Conservation (phyloP, 805 yeast species). For the Saturnispora diversa region DNA sequence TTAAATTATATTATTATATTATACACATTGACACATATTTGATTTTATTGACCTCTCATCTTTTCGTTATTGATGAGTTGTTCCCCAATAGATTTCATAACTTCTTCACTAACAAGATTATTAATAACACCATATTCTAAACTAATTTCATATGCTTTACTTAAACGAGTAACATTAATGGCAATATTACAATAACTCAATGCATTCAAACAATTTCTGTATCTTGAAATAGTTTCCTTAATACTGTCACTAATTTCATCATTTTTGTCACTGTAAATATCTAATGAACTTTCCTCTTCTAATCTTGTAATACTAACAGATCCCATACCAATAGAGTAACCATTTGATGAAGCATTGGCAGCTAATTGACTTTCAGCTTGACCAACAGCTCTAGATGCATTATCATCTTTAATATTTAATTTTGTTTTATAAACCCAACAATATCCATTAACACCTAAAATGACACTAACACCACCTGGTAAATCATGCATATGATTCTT, state of each 20-base stretch:
- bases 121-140: conserved; percentile 66
- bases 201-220: conserved; percentile 75
- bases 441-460: conserved; percentile 91
- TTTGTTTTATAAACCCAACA: conserved; percentile 81
- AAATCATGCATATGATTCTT: conserved; percentile 80
- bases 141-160: conserved; percentile 83
- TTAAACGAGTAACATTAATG: conserved; percentile 71
- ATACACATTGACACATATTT: neutral
- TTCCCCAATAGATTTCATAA: conserved; percentile 63
- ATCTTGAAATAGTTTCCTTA: conserved; percentile 72
- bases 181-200: conserved; percentile 81
- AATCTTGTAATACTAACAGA: conserved; percentile 70
- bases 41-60: conserved; percentile 49
- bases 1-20: neutral
- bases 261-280: conserved; percentile 85
- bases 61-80: conserved; percentile 65
- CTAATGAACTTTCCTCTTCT: conserved; percentile 86
- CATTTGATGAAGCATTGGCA: conserved; percentile 19
- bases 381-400: neutral
- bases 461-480: conserved; percentile 91
- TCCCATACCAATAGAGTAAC: conserved; percentile 49
- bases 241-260: conserved; percentile 56
- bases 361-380: conserved; percentile 35
- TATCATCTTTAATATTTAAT: conserved; percentile 12
- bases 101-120: conserved; percentile 61